phyloP scores from a whole-genome alignment of 2,329 filamentous ascomycete genomes.

The Beauveria medogensis region DNA sequence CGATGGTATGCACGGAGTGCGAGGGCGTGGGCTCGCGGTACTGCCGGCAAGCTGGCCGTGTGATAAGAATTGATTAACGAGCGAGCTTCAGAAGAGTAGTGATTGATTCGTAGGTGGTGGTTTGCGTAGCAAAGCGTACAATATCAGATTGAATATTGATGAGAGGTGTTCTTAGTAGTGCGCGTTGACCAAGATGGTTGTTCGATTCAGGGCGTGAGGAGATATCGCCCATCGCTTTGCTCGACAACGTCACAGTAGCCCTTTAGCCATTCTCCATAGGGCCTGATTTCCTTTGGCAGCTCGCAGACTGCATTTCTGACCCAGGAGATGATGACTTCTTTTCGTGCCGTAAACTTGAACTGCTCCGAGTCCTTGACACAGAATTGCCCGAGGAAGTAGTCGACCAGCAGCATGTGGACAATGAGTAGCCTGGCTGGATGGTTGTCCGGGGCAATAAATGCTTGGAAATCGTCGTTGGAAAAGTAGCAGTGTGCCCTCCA shows the following conservation, averaged over 20 bases:
- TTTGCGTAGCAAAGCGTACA: too few relatives aligned
- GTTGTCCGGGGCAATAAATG: constrained; percentile 24
- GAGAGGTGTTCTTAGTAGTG: too few relatives aligned
- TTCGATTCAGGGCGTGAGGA: constrained; percentile 18
- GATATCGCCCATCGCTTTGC: constrained; percentile 19
- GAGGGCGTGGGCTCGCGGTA: too few relatives aligned
- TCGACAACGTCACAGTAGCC: constrained; percentile 18
- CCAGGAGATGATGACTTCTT: constrained; percentile 20
- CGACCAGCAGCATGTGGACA: constrained; percentile 28
- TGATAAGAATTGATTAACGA: too few relatives aligned
- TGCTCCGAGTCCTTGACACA: constrained; percentile 16
- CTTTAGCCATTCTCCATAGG: constrained; percentile 16
- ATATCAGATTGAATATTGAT: neutral
- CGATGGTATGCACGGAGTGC: too few relatives aligned
- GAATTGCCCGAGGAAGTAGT: constrained; percentile 21
- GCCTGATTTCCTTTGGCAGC: constrained; percentile 14
- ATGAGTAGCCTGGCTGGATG: constrained; percentile 25
- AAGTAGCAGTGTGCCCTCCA: constrained; percentile 16
- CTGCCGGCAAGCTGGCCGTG: too few relatives aligned
- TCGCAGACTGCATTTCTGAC: constrained; percentile 15
- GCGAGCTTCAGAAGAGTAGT: too few relatives aligned
- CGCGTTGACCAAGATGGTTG: neutral
- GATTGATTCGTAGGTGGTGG: too few relatives aligned
- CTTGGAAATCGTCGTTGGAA: constrained; percentile 23
- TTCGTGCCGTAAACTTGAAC: constrained; percentile 18